phyloP scores from a whole-genome alignment of 345 rosid species.

The Murraya koenigii region DNA sequence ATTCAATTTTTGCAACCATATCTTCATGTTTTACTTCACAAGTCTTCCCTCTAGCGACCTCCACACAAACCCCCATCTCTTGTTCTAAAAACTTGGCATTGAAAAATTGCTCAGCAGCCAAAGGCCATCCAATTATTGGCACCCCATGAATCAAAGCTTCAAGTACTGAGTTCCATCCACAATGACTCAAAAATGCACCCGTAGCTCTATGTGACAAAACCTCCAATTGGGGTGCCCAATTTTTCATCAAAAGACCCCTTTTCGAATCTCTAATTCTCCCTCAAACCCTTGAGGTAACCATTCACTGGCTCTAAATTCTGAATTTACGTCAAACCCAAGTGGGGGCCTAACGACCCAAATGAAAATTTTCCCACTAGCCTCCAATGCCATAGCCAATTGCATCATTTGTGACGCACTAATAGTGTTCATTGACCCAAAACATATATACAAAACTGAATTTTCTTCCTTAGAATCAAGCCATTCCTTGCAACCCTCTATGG shows the following conservation, averaged over 20 bases:
- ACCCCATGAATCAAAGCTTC: constrained; percentile 32
- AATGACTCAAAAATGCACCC: constrained; percentile 33
- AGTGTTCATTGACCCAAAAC: constrained; percentile 31
- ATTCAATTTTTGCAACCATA: constrained; percentile 37
- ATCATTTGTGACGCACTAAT: constrained; percentile 29
- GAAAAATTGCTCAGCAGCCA: constrained; percentile 29
- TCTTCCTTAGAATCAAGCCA: constrained; percentile 28
- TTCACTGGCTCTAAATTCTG: constrained; percentile 25
- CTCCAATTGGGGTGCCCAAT: constrained; percentile 33
- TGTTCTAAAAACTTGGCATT: constrained; percentile 30
- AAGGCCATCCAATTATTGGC: constrained; percentile 30
- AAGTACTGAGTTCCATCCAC: constrained; percentile 41
- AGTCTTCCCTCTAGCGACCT: constrained; percentile 27
- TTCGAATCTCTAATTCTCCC: constrained; percentile 16
- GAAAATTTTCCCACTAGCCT: constrained; percentile 10
- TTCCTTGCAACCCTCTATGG: constrained; percentile 1
- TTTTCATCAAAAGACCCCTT: constrained; percentile 5
- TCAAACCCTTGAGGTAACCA: constrained; percentile 37
- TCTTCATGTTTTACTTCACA: constrained; percentile 32
- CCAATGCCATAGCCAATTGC: constrained; percentile 26
- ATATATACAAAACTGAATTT: constrained; percentile 24
- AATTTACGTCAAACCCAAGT: constrained; percentile 22
- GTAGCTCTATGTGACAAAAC: constrained; percentile 27
- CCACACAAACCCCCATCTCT: constrained; percentile 26
- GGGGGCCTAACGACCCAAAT: constrained; percentile 42